Evolutionary conservation across 768 basidiomycete species (phyloP), one percentile per base, ranked within the genome.

Genomic region (Trametes cinnabarina): DNA sequence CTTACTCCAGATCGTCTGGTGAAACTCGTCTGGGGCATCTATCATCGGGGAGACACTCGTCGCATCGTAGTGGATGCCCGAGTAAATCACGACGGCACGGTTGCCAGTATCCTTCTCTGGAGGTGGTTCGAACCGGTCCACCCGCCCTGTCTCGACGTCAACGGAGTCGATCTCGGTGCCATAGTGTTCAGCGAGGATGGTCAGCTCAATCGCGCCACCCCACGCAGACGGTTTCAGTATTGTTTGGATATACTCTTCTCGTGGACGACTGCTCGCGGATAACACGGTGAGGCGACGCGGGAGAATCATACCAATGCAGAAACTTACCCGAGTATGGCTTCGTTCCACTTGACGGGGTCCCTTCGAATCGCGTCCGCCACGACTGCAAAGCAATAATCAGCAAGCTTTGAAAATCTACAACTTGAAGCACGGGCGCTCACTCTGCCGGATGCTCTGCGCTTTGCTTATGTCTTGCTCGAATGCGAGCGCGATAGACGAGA

Each of bases 11-110:
- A 73, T 63, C 2, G 90, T 93, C 66, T 93, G 89, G 72, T 98
- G 95, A 82, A 95, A 99, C 57, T 91, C 94, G 25, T 76, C 68
- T 0, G 92, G 90, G 2, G 89, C 91, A 44, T 86, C 85, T 9
- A 77, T 75, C 71, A 83, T 78, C 0, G 93, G 97, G 15, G 95
- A 85, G 39, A 95, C 74, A 0, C 90, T 87, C 5, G 88, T 84
- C 9, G 92, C 92, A 71, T 99, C 96, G 72, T 99, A 99, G 71
- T 98, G 95, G 44, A 98, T 97, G 3, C 96, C 96, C 0, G 91
- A 93, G 74, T 98, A 98, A 4, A 98, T 78, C n/a, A 98, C 68
- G 14, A 97, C 71, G 56, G 85, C 72, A 66, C 72, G 70, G 52
- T 72, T 70, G 0, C 70, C 76, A 23, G 65, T 71, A 58, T 74